Evolutionary conservation across 495 filamentous ascomycete species (phyloP), one percentile per base, ranked within the genome.

Genomic region (Lasiosphaeriaceae sp.): DNA sequence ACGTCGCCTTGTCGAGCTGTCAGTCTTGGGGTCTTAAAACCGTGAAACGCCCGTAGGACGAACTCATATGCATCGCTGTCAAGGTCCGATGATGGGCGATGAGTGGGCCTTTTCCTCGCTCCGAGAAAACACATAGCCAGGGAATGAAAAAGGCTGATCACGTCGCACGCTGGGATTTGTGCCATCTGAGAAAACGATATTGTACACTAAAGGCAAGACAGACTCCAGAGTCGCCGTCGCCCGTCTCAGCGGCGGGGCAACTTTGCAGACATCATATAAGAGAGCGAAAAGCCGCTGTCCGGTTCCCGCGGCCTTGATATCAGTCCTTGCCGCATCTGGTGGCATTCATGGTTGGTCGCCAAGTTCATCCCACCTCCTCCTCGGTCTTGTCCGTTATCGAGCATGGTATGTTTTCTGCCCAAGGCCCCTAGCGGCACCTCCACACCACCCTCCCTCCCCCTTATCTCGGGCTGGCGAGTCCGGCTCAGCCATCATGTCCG

Each of bases 1-100:
- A 39, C 21, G 52, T 44, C 44, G 26, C 46, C 54, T 26, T 43
- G 17, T 14, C 14, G 4, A 19, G 11, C 39, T 52, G 55, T 44
- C 52, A 39, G 35, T 19, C 45, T 44, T 37, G 16, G 50, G 52
- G 55, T 60, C 53, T 26, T 48, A 48, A 47, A 34, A 26, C 19
- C 43, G 47, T 34, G 52, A 48, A 52, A 22, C 34, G 23, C 54
- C 26, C 52, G 45, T 43, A 53, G 47, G 55, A 44, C 50, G 54
- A 47, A 11, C 46, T 37, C 47, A 50, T 45, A 24, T 58, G 49
- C 46, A 45, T 46, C 49, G 51, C 37, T 43, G 31, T 31, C 26
- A 11, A 47, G 58, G 52, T 64, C 63, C 56, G 60, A 60, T 66
- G 66, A 68, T 60, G 63, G 56, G 11, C 39, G 20, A 39, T 44